Conservation (phyloP, 2,329 filamentous ascomycete species). For the Paraphaeosphaeria minitans region DNA sequence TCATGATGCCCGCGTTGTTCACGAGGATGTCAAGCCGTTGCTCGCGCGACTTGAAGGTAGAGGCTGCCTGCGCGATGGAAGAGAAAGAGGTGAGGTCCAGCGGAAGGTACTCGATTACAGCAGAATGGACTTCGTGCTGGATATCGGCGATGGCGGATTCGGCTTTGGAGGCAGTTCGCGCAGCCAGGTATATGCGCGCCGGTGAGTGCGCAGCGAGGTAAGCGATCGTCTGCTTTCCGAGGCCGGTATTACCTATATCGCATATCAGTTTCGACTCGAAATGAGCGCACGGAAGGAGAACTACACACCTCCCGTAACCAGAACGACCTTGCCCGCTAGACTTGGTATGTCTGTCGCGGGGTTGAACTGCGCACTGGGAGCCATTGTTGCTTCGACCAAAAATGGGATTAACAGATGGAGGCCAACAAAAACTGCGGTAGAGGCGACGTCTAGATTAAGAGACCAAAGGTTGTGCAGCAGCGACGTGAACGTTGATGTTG, state of each 20-base stretch:
- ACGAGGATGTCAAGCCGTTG: constrained; percentile 54
- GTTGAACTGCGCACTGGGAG: constrained; percentile 25
- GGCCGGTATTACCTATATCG: constrained; percentile 51
- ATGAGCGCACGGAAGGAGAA: background rate
- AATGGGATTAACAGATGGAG: background rate
- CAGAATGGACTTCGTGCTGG: constrained; percentile 40
- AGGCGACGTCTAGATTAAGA: background rate
- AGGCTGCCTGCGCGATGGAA: constrained; percentile 47
- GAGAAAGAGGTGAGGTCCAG: constrained; percentile 52
- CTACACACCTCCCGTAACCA: constrained; percentile 43
- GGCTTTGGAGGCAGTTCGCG: constrained; percentile 51
- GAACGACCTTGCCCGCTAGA: constrained; percentile 40
- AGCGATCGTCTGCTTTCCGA: constrained; percentile 54
- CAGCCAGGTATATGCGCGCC: constrained; percentile 53
- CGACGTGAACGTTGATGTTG: background rate
- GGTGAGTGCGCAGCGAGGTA: constrained; percentile 53
- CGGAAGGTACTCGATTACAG: constrained; percentile 46
- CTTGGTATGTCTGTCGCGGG: constrained; percentile 30
- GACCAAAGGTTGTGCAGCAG: background rate
- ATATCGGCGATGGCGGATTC: constrained; percentile 49
- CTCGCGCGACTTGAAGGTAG: constrained; percentile 41
- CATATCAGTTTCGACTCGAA: background rate
- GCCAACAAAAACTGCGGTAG: background rate
- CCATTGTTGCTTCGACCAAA: background rate
- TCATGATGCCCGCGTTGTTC: constrained; percentile 55